Percentiles rank a stretch among this genome's conserved stretches.
Evolutionary conservation across 2,329 filamentous ascomycete genomes (phyloP).

Genomic region (Beauveria scarabaeidicola): DNA sequence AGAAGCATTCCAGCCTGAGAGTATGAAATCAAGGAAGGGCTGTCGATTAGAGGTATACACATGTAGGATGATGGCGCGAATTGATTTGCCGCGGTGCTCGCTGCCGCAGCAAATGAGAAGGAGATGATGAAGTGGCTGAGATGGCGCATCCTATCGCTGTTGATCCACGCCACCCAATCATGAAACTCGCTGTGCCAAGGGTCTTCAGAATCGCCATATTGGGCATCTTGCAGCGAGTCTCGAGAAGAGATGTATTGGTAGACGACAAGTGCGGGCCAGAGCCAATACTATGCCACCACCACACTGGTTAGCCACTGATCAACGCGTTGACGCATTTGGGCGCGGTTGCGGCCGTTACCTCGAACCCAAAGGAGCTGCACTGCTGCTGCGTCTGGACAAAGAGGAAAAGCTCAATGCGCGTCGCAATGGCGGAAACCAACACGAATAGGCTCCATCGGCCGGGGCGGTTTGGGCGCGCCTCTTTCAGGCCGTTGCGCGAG

Average conservation of each 20-base stretch:
- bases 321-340: not conserved
- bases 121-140: conserved; percentile 27
- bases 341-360: conserved; percentile 25
- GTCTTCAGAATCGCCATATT: conserved; percentile 33
- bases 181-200: conserved; percentile 40
- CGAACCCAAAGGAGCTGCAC: conserved; percentile 41
- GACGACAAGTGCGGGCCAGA: conserved; percentile 21
- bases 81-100: conserved; percentile 32
- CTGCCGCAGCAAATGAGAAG: conserved; percentile 31
- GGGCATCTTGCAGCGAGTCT: conserved; percentile 33
- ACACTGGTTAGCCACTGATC: too few species aligned
- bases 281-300: not conserved
- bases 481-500: not conserved
- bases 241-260: conserved; percentile 35
- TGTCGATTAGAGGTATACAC: conserved; percentile 38
- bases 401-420: conserved; percentile 41
- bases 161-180: conserved; percentile 40
- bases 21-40: conserved; percentile 25
- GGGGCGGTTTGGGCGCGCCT: conserved; percentile 33
- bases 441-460: conserved; percentile 36
- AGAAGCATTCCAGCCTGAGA: conserved; percentile 25
- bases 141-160: conserved; percentile 29
- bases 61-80: conserved; percentile 42
- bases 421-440: conserved; percentile 35
- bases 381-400: conserved; percentile 38